Base-by-base conservation (phyloP, 805 yeast genomes). In the Monosporozyma servazzii region DNA sequence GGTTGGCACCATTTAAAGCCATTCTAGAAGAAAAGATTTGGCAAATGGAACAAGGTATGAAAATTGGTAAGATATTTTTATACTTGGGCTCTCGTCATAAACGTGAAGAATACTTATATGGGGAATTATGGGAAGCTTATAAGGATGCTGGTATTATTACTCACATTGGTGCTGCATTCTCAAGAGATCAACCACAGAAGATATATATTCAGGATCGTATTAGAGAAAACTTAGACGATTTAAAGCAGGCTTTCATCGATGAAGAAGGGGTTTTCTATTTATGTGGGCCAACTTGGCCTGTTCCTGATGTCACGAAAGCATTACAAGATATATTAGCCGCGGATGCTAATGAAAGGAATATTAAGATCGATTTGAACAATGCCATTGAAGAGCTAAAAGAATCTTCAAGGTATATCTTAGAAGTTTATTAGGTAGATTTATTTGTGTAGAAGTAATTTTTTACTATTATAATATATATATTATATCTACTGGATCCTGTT, bases 261-360 rank as follows among this genome's bases (percentile, higher is more conserved):
- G 77, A 89, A 71, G 73, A 83, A 52, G 98, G 98, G 52, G 83
- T 89, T 25, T 91, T 91, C 79, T 91, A 91, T 73, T 77, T 91
- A 67, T 91, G 98, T 81, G 98, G 98, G 56, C 98, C 98, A 43
- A 91, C 97, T 2, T 91, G 98, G 98, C 98, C 98, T 33, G 97
- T 91, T 64, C 96, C 98, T 10, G 96, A 90, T 68, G 86, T 91
- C 61, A 86, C 96, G 49, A 85, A 84, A 44, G 95, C 96, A 61
- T 74, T 91, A 59, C 85, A 85, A 63, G 96, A 88, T 57, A 85
- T 91, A 59, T 76, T 89, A 48, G 69, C 70, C 23, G 77, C 78
- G 45, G 96, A 87, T 56, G 95, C 96, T 25, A 74, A 72, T 49
- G 74, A 73, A 57, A 76, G 74, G 50, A 95, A 93, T 51, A 78